Conservation (phyloP, 208 protist species). For the Trypanosoma lewisi region DNA sequence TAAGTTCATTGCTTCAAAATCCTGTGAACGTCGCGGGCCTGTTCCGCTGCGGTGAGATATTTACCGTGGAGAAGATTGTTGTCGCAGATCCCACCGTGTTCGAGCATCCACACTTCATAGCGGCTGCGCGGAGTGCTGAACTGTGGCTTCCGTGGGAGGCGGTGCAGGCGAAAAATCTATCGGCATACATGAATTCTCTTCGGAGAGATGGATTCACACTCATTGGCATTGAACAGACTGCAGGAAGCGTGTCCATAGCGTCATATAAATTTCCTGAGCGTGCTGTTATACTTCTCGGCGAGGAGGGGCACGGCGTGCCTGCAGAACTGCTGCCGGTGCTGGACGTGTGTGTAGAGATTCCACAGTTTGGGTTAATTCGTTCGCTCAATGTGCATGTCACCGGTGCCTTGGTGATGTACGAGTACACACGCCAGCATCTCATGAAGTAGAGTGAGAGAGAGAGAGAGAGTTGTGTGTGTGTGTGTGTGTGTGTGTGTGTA, state of each 20-base stretch:
- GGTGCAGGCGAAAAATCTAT: constrained; percentile 50
- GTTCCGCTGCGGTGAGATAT: constrained; percentile 89
- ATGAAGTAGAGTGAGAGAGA: constrained; percentile 31
- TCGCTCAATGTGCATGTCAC: constrained; percentile 93
- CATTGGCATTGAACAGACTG: constrained; percentile 90
- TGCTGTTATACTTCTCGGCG: constrained; percentile 76
- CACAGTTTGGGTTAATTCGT: constrained; percentile 90
- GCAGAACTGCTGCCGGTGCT: constrained; percentile 69
- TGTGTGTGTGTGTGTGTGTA: too few relatives aligned
- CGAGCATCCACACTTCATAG: constrained; percentile 87
- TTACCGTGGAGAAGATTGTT: constrained; percentile 75
- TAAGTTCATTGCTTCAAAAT: constrained; percentile 84
- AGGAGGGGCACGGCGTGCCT: constrained; percentile 89
- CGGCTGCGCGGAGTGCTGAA: constrained; percentile 84
- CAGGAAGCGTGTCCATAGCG: constrained; percentile 71
- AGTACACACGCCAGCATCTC: constrained; percentile 86
- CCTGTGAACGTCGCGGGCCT: constrained; percentile 89
- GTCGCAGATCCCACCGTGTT: constrained; percentile 74
- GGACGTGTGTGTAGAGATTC: constrained; percentile 91
- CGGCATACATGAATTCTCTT: constrained; percentile 54
- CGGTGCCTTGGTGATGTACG: constrained; percentile 87
- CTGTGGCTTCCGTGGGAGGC: constrained; percentile 87
- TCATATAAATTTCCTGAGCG: constrained; percentile 66
- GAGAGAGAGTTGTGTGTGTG: too few relatives aligned
- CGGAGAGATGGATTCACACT: constrained; percentile 80